Percentiles rank a stretch among this genome's conserved stretches.
These are phyloP conservation scores for Thymus quinquecostatus DNA, from an alignment of 257 asterid species.

Conservation along the genomic window DNA sequence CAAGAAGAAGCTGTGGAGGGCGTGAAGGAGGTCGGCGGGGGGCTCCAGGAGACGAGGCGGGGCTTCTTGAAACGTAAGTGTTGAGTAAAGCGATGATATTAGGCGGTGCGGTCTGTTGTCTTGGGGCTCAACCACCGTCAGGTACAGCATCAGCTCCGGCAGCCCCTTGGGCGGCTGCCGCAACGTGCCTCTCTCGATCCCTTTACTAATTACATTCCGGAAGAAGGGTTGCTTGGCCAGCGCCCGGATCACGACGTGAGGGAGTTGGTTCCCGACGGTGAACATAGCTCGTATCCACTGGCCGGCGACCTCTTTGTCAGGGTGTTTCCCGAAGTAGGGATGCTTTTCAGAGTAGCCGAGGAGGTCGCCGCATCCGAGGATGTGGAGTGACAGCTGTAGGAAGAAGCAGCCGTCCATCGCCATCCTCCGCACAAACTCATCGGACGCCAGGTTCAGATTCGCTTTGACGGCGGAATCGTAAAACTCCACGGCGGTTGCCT, in stretches of 20 bases:
- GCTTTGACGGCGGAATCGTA: background rate
- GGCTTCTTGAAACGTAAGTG: background rate
- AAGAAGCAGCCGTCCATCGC: conserved; percentile 20
- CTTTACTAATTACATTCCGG: background rate
- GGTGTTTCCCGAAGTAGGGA: background rate
- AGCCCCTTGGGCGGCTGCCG: background rate
- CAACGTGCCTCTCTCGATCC: background rate
- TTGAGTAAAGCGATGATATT: background rate
- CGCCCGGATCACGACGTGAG: background rate
- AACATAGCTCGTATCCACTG: conserved; percentile 9
- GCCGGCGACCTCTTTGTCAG: background rate
- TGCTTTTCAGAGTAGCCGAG: background rate
- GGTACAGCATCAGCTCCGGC: background rate
- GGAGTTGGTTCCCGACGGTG: conserved; percentile 9
- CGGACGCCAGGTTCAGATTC: background rate
- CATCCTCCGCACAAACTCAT: conserved; percentile 3
- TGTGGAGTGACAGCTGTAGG: conserved; percentile 11
- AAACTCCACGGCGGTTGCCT: background rate
- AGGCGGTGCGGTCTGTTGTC: background rate
- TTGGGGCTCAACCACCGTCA: conserved; percentile 2
- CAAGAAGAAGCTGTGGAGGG: background rate
- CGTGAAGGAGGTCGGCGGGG: conserved; percentile 10
- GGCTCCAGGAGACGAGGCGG: background rate
- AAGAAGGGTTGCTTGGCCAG: conserved; percentile 10
- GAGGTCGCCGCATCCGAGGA: background rate